These are phyloP conservation scores for Naganishia friedmannii DNA, from an alignment of 768 basidiomycete genomes.

Conservation along the genomic window DNA sequence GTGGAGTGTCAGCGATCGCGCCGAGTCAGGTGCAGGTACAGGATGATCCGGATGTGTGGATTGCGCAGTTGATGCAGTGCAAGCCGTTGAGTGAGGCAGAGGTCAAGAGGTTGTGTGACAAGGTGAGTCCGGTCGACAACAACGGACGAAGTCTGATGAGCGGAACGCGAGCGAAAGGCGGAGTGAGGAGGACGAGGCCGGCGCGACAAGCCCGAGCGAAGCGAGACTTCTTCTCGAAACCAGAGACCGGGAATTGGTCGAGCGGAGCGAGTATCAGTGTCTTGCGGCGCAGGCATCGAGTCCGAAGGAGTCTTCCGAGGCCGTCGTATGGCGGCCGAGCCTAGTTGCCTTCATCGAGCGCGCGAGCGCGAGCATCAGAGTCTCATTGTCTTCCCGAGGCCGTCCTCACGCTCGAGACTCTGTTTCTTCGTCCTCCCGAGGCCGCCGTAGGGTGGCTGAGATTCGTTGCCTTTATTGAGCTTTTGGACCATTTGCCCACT, in stretches of 20 bases:
- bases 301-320: neutral
- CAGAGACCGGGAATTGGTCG: neutral
- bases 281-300: neutral
- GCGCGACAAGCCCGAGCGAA: neutral
- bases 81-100: constrained; percentile 93
- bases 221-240: neutral
- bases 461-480: too few relatives aligned
- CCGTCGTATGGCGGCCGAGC: neutral
- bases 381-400: too few relatives aligned
- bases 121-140: too few relatives aligned
- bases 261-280: constrained; percentile 5
- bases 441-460: too few relatives aligned
- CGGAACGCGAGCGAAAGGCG: too few relatives aligned
- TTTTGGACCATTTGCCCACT: too few relatives aligned
- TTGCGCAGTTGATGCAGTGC: constrained; percentile 92
- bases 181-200: too few relatives aligned
- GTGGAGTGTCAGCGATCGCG: constrained; percentile 5
- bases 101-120: constrained; percentile 97
- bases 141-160: too few relatives aligned
- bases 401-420: too few relatives aligned
- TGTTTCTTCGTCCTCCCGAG: too few relatives aligned
- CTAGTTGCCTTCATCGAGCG: neutral
- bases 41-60: constrained; percentile 89
- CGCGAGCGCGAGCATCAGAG: neutral
- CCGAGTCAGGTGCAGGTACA: neutral